phyloP scores from a whole-genome alignment of 2,329 filamentous ascomycete species.

The Helotiales sp. region DNA sequence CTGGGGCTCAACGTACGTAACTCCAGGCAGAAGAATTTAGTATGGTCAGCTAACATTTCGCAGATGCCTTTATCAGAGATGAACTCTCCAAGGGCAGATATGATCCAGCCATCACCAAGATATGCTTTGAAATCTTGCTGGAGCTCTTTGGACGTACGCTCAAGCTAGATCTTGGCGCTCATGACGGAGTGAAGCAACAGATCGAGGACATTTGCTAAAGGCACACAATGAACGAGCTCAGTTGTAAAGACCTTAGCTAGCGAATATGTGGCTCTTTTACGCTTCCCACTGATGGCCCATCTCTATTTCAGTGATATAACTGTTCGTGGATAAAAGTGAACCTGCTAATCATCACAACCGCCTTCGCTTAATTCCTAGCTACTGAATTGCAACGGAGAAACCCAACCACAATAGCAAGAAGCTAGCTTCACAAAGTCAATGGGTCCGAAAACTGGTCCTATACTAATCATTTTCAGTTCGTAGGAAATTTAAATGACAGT shows the following conservation, averaged over 20 bases:
- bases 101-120: slow-evolving; percentile 82
- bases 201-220: slow-evolving; percentile 74
- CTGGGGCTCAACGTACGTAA: slow-evolving; percentile 81
- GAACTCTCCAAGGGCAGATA: slow-evolving; percentile 94
- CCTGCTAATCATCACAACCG: neutral
- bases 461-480: no score
- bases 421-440: neutral
- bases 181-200: slow-evolving; percentile 63
- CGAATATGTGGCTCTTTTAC: neutral
- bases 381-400: neutral
- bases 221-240: neutral
- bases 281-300: neutral
- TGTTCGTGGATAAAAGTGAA: neutral
- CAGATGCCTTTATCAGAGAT: slow-evolving; percentile 88
- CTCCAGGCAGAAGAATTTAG: neutral
- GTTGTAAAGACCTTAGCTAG: neutral
- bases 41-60: neutral
- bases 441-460: no score
- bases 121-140: slow-evolving; percentile 89
- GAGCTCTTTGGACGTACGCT: slow-evolving; percentile 82
- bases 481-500: no score
- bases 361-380: neutral
- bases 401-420: neutral
- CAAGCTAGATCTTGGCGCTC: slow-evolving; percentile 77
- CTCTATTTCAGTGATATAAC: neutral